Evolutionary conservation across 495 filamentous ascomycete species (phyloP), one percentile per base, ranked within the genome.

Genomic region (Lentithecium fluviatile): DNA sequence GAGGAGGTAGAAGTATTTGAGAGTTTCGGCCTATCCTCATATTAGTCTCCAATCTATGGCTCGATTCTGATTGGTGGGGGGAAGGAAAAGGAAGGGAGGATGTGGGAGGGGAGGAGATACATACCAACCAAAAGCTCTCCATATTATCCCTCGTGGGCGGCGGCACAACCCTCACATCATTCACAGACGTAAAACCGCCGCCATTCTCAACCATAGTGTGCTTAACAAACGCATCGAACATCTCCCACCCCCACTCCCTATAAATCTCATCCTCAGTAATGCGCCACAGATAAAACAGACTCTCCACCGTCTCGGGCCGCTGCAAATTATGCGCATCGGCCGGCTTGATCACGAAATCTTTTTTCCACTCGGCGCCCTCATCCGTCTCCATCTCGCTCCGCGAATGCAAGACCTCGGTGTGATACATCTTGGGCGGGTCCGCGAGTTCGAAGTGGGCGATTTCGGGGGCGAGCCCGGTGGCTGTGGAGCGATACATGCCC

Each of bases 221-320:
- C 61, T 88, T 85, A 69, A 92, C 77, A 72, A 99, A 97, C 0
- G 85, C 83, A 75, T 92, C 85, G 77, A 99, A 99, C 83, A 97
- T 97, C 62, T 95, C 85, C 94, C 94, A 99, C 7, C 95, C 94
- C 94, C 94, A 97, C 61, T 96, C 82, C 13, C 94, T 83, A 73
- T 99, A 99, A 62, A 83, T 89, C 24, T 82, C 78, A 58, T 99
- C 92, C 26, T 89, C 91, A 17, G 94, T 99, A 70, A 99, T 93
- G 52, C 94, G 86, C 87, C 93, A 99, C 91, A 99, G 95, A 75
- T 97, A 94, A 73, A 97, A 91, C 48, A 99, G 77, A 53, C 88
- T 92, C 73, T 97, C 94, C 43, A 97, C 84, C 0, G 94, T 96
- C 74, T 97, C 95, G 5, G 94, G 94, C 24, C 94, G 83, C 76